Base-by-base conservation (phyloP, 2,329 filamentous ascomycete species). In the Sclerotinia sclerotiorum region DNA sequence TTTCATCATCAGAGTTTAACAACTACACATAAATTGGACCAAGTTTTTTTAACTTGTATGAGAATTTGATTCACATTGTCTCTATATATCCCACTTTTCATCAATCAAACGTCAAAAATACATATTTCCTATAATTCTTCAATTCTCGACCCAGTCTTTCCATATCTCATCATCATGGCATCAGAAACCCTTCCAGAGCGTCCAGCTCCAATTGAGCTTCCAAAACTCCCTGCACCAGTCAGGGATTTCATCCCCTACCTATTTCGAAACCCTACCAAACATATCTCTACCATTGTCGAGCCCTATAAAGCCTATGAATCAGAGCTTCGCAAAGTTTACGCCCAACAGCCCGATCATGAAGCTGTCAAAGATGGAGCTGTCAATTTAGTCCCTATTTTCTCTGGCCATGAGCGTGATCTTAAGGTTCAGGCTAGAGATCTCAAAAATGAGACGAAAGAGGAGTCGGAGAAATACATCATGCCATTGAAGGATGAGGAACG, bases 401-500 rank as follows among this genome's bases (percentile, higher is more conserved):
- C 81, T 64, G 79, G 84, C 21, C 79, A 84, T 69, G 87, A 88
- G 65, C 73, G 81, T 3, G 77, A 83, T 56, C 82, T 92, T 76
- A 88, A 82, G 69, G 84, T 88, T 64, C 85, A 87, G 57, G 88
- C 89, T 65, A 85, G 90, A 68, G 77, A 88, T 70, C 78, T 89
- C 1, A 81, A 80, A 1, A 69, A 77, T 2, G 90, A 93, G 78
- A 82, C 84, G 1, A 80, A 84, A 21, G 82, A 85, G 55, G 86
- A 90, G 73, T 87, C 84, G 74, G 83, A 86, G 19, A 85, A 79
- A 74, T 93, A 91, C 75, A 86, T 93, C 76, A 91, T 93, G 89
- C 77, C 85, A 7, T 82, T 93, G 39, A 82, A 84, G 0, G 79
- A 85, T 0, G 81, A 87, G 4, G 84, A 89, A 63, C 88, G 92